Percentiles rank a stretch among this genome's conserved stretches.
These are phyloP conservation scores for Trichoderma sp. DNA, from an alignment of 2,329 filamentous ascomycete species.

Conservation along the genomic window DNA sequence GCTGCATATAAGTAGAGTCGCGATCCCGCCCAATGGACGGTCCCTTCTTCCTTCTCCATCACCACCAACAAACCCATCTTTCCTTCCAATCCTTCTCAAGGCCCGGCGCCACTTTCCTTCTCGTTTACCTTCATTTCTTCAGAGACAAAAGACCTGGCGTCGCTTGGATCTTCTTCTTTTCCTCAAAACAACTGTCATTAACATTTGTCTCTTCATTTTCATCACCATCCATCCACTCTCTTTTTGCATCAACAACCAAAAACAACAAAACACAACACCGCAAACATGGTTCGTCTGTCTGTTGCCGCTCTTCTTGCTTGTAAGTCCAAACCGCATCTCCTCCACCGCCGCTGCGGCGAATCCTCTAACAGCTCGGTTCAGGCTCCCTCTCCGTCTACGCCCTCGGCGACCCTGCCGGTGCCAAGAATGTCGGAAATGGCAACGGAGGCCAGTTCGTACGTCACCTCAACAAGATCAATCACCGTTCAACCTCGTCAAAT, in stretches of 20 bases:
- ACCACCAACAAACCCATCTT: conserved; percentile 23
- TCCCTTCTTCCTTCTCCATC: conserved; percentile 14
- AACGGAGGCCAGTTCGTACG: conserved; percentile 35
- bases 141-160: conserved; percentile 30
- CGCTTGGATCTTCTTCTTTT: conserved; percentile 26
- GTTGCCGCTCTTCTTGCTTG: conserved; percentile 34
- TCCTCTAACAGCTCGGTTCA: conserved; percentile 7
- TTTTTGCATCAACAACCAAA: not conserved
- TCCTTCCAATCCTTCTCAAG: conserved; percentile 16
- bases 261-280: conserved; percentile 23
- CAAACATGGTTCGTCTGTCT: conserved; percentile 36
- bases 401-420: conserved; percentile 35
- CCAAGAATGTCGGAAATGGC: conserved; percentile 35
- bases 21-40: not conserved
- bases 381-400: conserved; percentile 30
- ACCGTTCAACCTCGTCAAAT: not conserved
- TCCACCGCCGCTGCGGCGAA: not conserved
- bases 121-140: conserved; percentile 26
- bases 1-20: conserved; percentile 22
- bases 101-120: conserved; percentile 28
- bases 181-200: conserved; percentile 24
- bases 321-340: conserved; percentile 30
- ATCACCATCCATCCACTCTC: conserved; percentile 7
- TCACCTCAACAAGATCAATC: not conserved
- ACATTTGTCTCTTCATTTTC: conserved; percentile 19